Evolutionary conservation across 352 stramenopile genomes (phyloP), one percentile per base, ranked within the genome.

Genomic region (Phytophthora melonis): DNA sequence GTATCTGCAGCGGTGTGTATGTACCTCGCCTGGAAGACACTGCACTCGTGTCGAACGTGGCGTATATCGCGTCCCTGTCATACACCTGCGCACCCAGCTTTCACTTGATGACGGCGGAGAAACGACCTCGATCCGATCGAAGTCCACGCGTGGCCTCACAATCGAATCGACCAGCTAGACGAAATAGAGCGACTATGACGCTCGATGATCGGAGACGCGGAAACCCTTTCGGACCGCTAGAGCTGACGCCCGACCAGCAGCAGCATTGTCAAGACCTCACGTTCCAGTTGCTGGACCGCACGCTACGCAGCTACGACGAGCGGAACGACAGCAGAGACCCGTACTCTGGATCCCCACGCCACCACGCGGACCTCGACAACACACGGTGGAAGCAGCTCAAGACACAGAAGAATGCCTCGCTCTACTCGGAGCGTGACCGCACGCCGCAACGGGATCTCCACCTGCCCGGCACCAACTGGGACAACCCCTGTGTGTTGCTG

Each of bases 281-380:
- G 52, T 13, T 74, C 19, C 70, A 78, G 39, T 49, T 78, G 19
- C 56, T 78, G 54, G 71, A 78, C 21, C 71, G 64, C 32, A 74
- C 58, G 36, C 60, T 74, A 18, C 71, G 60, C 23, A 65, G 63
- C 49, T 78, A 74, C 57, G 66, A 74, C 32, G 66, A 74, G 41
- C 65, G 71, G 25, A 47, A 58, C n/a, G 41, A 43, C 6, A 41
- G 36, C 7, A 7, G 43, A 50, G 43, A 50, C 43, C 14, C 43
- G 43, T 41, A 49, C 23, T 63, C 58, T 2, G 39, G 71, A 39
- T 66, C 43, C 1, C 43, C 58, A 32, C 58, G 68, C 14, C 70
- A 78, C 16, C 71, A 78, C 49, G 66, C 71, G 1, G 34, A 56
- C 3, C 36, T 74, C 25, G 53, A 62, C 9, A 56, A 56, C 50